A percentile compares a stretch with the other conserved stretches of the same genome.
Conservation (phyloP, 176 grass and related monocot genomes). For the Musa schizocarpa region DNA sequence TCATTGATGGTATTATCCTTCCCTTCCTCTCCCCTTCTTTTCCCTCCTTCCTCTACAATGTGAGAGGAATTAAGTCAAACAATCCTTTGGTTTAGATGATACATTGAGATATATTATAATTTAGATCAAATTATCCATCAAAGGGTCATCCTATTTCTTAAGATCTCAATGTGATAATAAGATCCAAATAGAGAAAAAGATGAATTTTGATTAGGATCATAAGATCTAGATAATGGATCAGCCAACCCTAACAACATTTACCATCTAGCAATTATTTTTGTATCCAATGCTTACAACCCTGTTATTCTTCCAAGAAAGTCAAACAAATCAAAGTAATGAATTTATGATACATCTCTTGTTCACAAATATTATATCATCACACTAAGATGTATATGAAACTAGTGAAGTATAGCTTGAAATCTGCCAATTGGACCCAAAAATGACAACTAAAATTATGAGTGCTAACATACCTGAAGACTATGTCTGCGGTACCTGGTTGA, state of each 20-base stretch:
- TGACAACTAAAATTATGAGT: neutral
- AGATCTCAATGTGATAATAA: neutral
- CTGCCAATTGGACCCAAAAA: neutral
- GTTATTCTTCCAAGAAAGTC: neutral
- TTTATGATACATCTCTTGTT: neutral
- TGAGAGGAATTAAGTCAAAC: neutral
- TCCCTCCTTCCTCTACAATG: neutral
- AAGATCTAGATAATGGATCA: too few species aligned
- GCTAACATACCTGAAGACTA: conserved; percentile 57
- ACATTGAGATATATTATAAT: too few species aligned
- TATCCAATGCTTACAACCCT: neutral
- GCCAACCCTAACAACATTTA: neutral
- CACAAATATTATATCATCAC: neutral
- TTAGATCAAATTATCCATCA: neutral
- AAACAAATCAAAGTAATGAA: neutral
- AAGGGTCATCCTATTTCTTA: neutral
- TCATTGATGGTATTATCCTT: too few species aligned
- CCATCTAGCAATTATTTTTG: neutral
- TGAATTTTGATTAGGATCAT: neutral
- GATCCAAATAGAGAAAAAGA: neutral
- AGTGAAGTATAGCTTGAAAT: neutral
- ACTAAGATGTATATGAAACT: too few species aligned
- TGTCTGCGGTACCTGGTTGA: conserved; percentile 86
- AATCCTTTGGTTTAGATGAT: neutral
- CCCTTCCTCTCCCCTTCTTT: too few species aligned